Evolutionary conservation across 2,329 filamentous ascomycete species (phyloP), one percentile per base, ranked within the genome.

Genomic region (Aspergillus quadricinctus): DNA sequence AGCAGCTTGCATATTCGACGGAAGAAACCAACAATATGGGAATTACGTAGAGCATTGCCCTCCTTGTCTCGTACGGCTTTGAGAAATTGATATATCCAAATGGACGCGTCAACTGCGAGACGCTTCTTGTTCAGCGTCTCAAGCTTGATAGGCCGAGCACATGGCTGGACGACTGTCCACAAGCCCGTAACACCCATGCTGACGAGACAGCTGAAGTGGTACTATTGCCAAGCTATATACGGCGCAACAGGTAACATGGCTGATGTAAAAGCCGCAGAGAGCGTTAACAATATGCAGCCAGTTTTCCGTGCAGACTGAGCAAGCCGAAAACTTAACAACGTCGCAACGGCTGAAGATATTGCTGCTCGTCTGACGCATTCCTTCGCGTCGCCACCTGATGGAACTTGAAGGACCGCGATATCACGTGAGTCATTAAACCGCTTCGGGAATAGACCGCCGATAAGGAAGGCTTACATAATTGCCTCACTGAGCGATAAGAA

Each of bases 41-140:
- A 93, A 77, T 97, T 99, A 61, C 92, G 90, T 52, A 99, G 81
- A 1, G 94, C 94, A 70, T 99, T 96, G 53, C 94, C 94, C 75
- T 99, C 94, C 69, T 97, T 97, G 77, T 99, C 94, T 66, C 94
- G 92, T 10, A 99, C 94, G 9, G 95, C 94, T 78, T 99, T 99
- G 66, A 99, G 85, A 69, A 99, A 99, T 71, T 99, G 94, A 80
- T 99, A 99, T 66, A 99, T 97, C 94, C 94, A 99, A 72, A 99
- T 99, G 11, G 92, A 97, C 57, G 95, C 94, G 77, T 99, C 94
- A 64, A 99, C 91, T 49, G 94, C 95, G 50, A 99, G 88, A 17
- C 94, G 91, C 77, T 96, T 97, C 65, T 89, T 90, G 74, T 97
- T 97, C 58, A 99, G 86, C 14, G 93, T 96, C 66, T 95, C 92